Percentiles rank a stretch among this genome's conserved stretches.
These are phyloP conservation scores for Lycium ferocissimum DNA, from an alignment of 257 asterid genomes.

Conservation along the genomic window DNA sequence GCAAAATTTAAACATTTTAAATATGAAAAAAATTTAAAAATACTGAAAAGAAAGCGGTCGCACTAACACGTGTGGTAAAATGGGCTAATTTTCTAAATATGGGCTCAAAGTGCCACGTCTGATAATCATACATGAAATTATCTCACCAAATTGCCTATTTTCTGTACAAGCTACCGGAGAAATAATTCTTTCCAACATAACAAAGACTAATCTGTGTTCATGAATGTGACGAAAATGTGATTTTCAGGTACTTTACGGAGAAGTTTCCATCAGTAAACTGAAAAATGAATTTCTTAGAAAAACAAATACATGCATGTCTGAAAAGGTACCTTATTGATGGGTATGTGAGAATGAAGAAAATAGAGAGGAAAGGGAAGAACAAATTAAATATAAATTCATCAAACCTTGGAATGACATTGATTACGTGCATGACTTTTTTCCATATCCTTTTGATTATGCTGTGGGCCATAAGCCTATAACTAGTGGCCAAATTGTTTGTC, in stretches of 20 bases:
- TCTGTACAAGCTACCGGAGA: no score
- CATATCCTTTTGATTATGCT: neutral
- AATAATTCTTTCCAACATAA: no score
- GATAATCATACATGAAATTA: no score
- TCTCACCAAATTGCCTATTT: no score
- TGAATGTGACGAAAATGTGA: neutral
- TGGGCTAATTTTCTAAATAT: no score
- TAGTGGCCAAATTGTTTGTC: constrained; percentile 11
- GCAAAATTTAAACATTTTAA: no score
- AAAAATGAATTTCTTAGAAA: neutral
- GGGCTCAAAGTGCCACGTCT: no score
- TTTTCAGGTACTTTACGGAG: neutral
- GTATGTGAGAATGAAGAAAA: neutral
- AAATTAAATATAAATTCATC: neutral
- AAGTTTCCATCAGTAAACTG: neutral
- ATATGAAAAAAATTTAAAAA: no score
- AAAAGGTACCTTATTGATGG: neutral
- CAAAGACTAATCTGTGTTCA: neutral
- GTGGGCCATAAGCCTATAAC: neutral
- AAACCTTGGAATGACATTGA: neutral
- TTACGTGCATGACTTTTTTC: constrained; percentile 11
- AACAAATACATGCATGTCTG: neutral
- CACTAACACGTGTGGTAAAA: no score
- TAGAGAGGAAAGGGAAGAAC: neutral
- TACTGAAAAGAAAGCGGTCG: no score